Evolutionary conservation across 1,284 basidiomycete genomes (phyloP).

Genomic region (Golubevia pallescens): DNA sequence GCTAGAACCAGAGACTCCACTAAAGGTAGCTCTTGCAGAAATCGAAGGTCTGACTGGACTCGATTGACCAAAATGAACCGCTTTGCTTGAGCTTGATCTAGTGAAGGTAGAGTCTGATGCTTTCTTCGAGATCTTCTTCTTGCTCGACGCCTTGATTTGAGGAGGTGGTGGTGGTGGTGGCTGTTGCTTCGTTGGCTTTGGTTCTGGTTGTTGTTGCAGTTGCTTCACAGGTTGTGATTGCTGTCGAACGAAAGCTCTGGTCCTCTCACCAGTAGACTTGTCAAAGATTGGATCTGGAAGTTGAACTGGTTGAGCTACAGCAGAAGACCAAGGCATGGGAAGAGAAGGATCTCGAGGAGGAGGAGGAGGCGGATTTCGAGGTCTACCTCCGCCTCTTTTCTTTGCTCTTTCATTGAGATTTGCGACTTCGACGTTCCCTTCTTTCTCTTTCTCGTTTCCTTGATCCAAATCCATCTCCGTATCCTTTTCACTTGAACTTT

Average conservation of each 20-base stretch:
- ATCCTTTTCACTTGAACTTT: background rate
- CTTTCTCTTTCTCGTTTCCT: background rate
- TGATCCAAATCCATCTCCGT: background rate
- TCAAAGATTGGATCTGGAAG: background rate
- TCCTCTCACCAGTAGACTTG: background rate
- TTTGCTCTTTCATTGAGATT: background rate
- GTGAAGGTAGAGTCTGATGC: too few relatives aligned
- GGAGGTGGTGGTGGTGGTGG: too few relatives aligned
- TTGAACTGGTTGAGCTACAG: background rate
- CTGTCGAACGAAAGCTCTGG: background rate
- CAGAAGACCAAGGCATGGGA: background rate
- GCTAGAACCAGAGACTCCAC: background rate
- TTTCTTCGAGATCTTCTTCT: too few relatives aligned
- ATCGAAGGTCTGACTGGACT: background rate
- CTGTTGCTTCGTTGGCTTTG: too few relatives aligned
- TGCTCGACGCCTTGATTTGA: too few relatives aligned
- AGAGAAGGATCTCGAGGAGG: background rate
- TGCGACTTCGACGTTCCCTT: too few relatives aligned
- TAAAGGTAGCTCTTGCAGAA: background rate
- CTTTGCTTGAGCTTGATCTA: too few relatives aligned
- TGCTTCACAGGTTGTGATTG: too few relatives aligned
- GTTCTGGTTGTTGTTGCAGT: too few relatives aligned
- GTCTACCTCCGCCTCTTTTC: background rate
- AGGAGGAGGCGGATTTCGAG: background rate
- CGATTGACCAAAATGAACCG: background rate